Evolutionary conservation across 805 yeast species (phyloP).

Genomic region (Metschnikowia koreensis): DNA sequence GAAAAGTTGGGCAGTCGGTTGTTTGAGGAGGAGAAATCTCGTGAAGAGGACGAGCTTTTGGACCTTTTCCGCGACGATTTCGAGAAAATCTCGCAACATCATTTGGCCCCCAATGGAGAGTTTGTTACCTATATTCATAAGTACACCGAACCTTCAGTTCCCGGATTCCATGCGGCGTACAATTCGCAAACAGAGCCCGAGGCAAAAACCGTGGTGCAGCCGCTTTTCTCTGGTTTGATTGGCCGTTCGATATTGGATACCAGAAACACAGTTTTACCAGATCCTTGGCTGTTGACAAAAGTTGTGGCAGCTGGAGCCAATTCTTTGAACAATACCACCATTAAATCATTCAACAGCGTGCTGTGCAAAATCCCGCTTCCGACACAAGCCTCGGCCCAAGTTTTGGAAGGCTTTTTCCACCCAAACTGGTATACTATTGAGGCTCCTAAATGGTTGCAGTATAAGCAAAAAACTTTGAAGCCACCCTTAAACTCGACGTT

Average conservation of each 20-base stretch:
- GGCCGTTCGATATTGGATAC: conserved; percentile 73
- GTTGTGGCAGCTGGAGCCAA: conserved; percentile 39
- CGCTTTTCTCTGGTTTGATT: conserved; percentile 74
- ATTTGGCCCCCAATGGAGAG: conserved; percentile 57
- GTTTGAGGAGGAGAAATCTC: conserved; percentile 15
- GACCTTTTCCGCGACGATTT: conserved; percentile 56
- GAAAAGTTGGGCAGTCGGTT: conserved; percentile 38
- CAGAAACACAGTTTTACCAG: conserved; percentile 65
- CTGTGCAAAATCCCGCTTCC: conserved; percentile 36
- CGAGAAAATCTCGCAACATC: conserved; percentile 53
- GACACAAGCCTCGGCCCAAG: conserved; percentile 30
- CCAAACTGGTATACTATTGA: conserved; percentile 46
- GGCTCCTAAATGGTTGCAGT: conserved; percentile 42
- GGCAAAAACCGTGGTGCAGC: conserved; percentile 61
- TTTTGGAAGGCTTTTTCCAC: conserved; percentile 42
- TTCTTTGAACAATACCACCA: conserved; percentile 22
- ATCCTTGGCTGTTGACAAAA: conserved; percentile 63
- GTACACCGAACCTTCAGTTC: conserved; percentile 30
- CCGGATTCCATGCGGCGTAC: conserved; percentile 23
- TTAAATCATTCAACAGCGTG: conserved; percentile 32
- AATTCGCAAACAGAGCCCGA: conserved; percentile 28
- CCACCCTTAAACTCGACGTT: conserved; percentile 30
- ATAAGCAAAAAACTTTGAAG: conserved; percentile 23
- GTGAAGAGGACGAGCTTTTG: conserved; percentile 20
- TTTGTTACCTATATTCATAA: conserved; percentile 41